Base-by-base conservation (phyloP, 164 flowering plant species). In the Amborella trichopoda region DNA sequence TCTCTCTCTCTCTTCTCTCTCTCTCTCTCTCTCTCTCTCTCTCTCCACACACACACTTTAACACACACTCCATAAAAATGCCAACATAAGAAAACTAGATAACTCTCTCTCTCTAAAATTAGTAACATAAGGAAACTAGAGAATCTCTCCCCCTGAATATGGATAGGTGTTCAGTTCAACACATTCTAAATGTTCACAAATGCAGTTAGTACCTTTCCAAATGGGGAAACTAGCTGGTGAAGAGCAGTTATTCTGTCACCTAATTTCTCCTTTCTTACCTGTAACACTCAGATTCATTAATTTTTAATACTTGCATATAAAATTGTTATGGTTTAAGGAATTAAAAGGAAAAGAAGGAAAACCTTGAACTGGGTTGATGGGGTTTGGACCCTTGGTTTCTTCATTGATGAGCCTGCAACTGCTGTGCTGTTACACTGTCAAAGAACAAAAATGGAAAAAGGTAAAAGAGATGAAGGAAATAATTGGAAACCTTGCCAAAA, bases 341-440 rank as follows among this genome's bases (percentile, higher is more conserved):
- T 10, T 38, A 2, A 33, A 11, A 2, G 16, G 2, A 0, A 11
- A 17, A 33, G 16, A 33, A 17, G 12, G 2, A 18, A 10, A 16
- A 80, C 93, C 89, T 78, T 83, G 77, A 78, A 66, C 44, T 78
- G 54, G 40, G 88, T 37, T 42, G 85, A 66, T 28, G 78, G 60
- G 41, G 41, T 22, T 50, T 81, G 94, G 71, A 87, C 70, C 73
- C 73, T 81, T 49, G 96, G 78, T 65, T 79, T 87, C 81, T 87
- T 87, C 32, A 60, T 33, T 40, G 70, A 75, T 53, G 83, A 80
- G 60, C 96, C 87, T 2, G 37, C 37, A 45, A 45, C 57, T 32
- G 59, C 60, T 52, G 66, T 63, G 81, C 79, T 75, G 59, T 78
- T 73, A 62, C 80, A 64, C 94, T 83, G 47, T 16, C 6, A 10